phyloP scores from a whole-genome alignment of 306 rosid genomes.

The Ammopiptanthus mongolicus region DNA sequence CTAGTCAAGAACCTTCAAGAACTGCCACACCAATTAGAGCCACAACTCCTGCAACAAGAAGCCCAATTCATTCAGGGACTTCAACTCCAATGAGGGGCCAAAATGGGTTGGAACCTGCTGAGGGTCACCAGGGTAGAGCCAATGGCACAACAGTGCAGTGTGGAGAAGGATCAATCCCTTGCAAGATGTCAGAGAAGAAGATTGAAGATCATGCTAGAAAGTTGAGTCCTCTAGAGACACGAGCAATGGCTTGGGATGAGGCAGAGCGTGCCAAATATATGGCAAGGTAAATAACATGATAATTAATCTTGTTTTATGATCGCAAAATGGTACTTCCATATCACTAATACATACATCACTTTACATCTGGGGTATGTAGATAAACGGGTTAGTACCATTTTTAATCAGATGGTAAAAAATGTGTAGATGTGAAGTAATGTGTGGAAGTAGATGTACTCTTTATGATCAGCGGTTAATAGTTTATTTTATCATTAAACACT shows the following conservation, averaged over 20 bases:
- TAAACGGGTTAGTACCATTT: background rate
- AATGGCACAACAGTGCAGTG: conserved; percentile 26
- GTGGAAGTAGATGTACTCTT: background rate
- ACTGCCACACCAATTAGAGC: conserved; percentile 85
- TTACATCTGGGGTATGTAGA: too few species aligned
- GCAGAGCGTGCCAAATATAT: conserved; percentile 88
- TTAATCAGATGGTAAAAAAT: too few species aligned
- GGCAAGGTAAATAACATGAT: conserved; percentile 57
- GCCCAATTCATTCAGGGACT: conserved; percentile 74
- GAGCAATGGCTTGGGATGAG: conserved; percentile 96
- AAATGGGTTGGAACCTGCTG: conserved; percentile 40
- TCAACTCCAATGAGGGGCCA: conserved; percentile 63
- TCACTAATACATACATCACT: background rate
- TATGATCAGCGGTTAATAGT: background rate
- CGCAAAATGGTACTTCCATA: background rate
- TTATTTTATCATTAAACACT: background rate
- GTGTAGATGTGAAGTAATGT: too few species aligned
- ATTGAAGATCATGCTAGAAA: conserved; percentile 43
- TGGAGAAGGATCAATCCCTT: conserved; percentile 42
- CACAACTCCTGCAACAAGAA: conserved; percentile 61
- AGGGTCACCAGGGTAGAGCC: conserved; percentile 28
- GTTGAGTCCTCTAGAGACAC: conserved; percentile 56
- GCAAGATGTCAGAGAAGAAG: conserved; percentile 34
- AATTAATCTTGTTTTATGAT: background rate
- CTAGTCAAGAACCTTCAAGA: conserved; percentile 93